Base-by-base conservation (phyloP, 2,329 filamentous ascomycete species). In the Cladophialophora psammophila region DNA sequence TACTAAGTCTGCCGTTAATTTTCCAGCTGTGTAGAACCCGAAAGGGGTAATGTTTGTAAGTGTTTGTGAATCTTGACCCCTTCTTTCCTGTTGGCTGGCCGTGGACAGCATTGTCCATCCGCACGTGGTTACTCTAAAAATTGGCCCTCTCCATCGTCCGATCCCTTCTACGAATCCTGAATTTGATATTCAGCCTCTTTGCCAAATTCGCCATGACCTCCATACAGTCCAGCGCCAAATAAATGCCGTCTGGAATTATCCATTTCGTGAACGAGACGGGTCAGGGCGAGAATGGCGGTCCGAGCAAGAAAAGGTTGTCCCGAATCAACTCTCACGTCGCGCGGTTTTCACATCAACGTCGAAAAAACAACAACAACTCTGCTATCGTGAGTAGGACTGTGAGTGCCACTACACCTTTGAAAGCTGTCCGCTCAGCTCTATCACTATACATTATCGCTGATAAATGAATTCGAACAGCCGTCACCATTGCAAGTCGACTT, bases 231-330 rank as follows among this genome's bases (percentile, higher is more conserved):
- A 8, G 40, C 59, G 32, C 13, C 13, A 36, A n/a, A 15, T 53
- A 31, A 31, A 61, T 61, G 59, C 20, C 59, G 31, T 35, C 59
- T 32, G 59, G 59, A 32, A 45, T 56, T n/a, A 63, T 63, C 20
- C 52, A 63, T 40, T 63, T 63, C 40, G 60, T 63, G 35, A 56
- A 48, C 8, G 60, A 63, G 60, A 63, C 60, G 36, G 60, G 60
- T 20, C 52, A 56, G 53, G 50, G 52, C n/a, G 35, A 63, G 5
- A 48, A 45, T 26, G 59, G 59, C 1, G 36, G 42, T 12, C 60
- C 60, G 36, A 50, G 52, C 35, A 63, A 56, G 53, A 55, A 42
- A 52, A 42, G 60, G 38, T n/a, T 63, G 38, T 63, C 60, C 10
- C 54, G 52, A 26, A 63, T 63, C 48, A 63, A 63, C 15, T 32